phyloP scores from a whole-genome alignment of 345 rosid genomes.

The Murraya koenigii region DNA sequence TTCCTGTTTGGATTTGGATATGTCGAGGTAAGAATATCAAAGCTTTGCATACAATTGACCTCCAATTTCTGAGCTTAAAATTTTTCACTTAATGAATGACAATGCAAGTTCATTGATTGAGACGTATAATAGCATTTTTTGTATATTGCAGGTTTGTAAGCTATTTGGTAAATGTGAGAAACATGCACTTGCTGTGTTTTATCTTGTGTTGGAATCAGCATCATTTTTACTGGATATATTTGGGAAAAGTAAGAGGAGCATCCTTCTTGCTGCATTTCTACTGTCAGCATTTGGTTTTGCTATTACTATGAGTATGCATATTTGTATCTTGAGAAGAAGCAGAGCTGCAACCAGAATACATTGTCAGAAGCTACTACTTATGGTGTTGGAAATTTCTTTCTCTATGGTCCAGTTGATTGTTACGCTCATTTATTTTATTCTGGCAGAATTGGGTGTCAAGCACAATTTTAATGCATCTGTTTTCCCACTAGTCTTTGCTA shows the following conservation, averaged over 20 bases:
- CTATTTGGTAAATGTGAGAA: background rate
- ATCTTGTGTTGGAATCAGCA: background rate
- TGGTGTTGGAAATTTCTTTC: background rate
- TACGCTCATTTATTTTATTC: background rate
- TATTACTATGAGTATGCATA: background rate
- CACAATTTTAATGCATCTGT: background rate
- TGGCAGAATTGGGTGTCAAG: background rate
- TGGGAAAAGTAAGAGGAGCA: background rate
- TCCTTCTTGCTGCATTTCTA: conserved; percentile 1
- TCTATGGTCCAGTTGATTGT: background rate
- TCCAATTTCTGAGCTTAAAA: too few relatives aligned
- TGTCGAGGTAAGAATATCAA: background rate
- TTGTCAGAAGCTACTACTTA: background rate
- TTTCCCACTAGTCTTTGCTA: too few relatives aligned
- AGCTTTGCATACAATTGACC: background rate
- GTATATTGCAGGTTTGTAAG: background rate
- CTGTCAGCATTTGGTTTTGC: background rate
- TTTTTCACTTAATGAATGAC: too few relatives aligned
- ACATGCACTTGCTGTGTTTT: background rate
- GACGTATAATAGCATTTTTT: background rate
- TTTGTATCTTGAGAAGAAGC: background rate
- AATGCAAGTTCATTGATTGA: background rate
- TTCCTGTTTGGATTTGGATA: too few relatives aligned
- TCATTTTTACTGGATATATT: background rate
- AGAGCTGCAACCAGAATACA: background rate